These are phyloP conservation scores for Dictyostelium brefeldianum DNA, from an alignment of 78 protist species.

Conservation along the genomic window DNA sequence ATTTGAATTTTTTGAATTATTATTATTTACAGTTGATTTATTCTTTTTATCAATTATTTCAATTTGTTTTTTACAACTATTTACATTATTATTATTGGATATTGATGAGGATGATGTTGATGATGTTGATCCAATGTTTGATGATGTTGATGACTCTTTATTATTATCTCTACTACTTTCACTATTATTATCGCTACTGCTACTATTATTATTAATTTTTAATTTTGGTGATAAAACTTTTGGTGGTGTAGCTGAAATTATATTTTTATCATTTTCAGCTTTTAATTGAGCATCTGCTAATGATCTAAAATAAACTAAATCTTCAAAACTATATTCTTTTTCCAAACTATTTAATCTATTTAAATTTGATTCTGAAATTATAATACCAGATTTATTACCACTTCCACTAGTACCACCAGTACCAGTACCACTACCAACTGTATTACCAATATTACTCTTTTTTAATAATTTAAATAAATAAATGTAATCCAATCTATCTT, in stretches of 20 bases:
- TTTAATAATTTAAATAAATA: slow-evolving; percentile 39
- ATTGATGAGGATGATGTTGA: slow-evolving; percentile 3
- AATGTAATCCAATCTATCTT: slow-evolving; percentile 67
- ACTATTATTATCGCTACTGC: neutral
- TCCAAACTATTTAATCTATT: slow-evolving; percentile 22
- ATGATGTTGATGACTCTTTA: neutral
- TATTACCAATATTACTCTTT: slow-evolving; percentile 2
- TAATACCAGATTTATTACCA: neutral
- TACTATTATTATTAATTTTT: neutral
- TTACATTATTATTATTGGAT: neutral
- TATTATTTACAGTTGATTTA: neutral
- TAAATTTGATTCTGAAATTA: slow-evolving; percentile 4
- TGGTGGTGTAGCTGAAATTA: neutral
- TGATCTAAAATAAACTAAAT: slow-evolving; percentile 71
- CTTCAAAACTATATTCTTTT: slow-evolving; percentile 64
- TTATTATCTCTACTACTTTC: neutral
- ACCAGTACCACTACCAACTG: neutral
- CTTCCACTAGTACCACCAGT: neutral
- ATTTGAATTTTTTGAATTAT: neutral
- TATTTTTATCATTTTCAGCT: slow-evolving; percentile 12
- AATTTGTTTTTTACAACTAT: too few species aligned
- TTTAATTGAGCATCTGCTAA: slow-evolving; percentile 75
- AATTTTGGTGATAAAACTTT: slow-evolving; percentile 9
- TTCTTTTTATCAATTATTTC: neutral
- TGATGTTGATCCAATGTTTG: neutral